Conservation (phyloP, 129 eudicot species). For the Smallanthus sonchifolius region DNA sequence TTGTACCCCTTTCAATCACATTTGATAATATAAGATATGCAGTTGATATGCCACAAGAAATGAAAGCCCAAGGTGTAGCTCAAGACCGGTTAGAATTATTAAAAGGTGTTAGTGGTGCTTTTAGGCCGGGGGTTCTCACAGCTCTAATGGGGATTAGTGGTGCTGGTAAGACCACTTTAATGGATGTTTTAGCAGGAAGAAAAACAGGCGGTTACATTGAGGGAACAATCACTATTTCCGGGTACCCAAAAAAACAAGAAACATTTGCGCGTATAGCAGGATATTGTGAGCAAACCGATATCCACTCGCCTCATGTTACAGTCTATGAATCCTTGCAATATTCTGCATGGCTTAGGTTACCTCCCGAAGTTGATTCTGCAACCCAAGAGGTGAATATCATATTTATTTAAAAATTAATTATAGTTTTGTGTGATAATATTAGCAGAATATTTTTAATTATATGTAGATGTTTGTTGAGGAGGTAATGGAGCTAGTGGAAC, state of each 20-base stretch:
- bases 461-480: constrained; percentile 83
- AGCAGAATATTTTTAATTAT: background rate
- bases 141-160: constrained; percentile 97
- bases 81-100: constrained; percentile 66
- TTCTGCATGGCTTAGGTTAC: constrained; percentile 92
- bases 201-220: constrained; percentile 87
- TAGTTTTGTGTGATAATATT: background rate
- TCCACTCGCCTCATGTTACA: constrained; percentile 90
- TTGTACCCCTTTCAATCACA: constrained; percentile 68
- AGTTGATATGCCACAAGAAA: constrained; percentile 93
- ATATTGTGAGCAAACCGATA: constrained; percentile 89
- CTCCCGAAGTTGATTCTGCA: constrained; percentile 64
- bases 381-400: constrained; percentile 55
- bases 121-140: constrained; percentile 89
- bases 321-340: constrained; percentile 68
- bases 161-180: constrained; percentile 87
- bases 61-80: constrained; percentile 65
- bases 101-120: constrained; percentile 84
- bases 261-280: constrained; percentile 94
- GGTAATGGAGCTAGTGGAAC: constrained; percentile 91
- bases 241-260: constrained; percentile 87
- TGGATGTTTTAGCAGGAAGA: constrained; percentile 89
- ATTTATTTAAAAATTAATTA: background rate
- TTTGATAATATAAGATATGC: constrained; percentile 68
- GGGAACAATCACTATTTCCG: constrained; percentile 72